These are phyloP conservation scores for Glycine tomentella DNA, from an alignment of 306 rosid species.

Conservation along the genomic window DNA sequence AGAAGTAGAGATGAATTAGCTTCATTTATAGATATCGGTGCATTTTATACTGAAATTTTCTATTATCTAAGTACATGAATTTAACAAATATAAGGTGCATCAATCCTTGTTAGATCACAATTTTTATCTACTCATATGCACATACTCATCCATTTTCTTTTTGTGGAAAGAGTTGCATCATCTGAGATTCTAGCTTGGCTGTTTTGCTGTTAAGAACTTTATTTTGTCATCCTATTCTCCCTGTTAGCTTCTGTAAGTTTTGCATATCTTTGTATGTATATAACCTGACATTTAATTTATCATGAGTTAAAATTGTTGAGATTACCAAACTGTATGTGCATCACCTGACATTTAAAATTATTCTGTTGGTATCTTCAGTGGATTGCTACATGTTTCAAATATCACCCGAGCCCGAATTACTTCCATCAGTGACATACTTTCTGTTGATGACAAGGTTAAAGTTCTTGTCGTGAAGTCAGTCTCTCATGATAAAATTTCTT, in stretches of 20 bases:
- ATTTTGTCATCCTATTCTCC: neutral
- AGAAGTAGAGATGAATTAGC: neutral
- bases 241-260: neutral
- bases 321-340: conserved; percentile 12
- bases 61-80: neutral
- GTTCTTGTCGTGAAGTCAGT: too few species aligned
- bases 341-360: conserved; percentile 22
- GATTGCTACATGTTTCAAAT: conserved; percentile 86
- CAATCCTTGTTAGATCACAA: neutral
- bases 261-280: neutral
- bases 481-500: too few species aligned
- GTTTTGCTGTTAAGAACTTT: neutral
- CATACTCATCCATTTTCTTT: neutral
- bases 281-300: neutral
- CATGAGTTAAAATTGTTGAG: conserved; percentile 2
- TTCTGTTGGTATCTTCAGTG: conserved; percentile 59
- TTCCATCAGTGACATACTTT: too few species aligned
- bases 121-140: conserved; percentile 8
- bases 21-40: neutral
- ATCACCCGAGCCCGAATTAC: too few species aligned
- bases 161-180: neutral
- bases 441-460: too few species aligned
- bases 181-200: conserved; percentile 4
- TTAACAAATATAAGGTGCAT: conserved; percentile 13
- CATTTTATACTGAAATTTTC: neutral